phyloP scores from a whole-genome alignment of 2,329 filamentous ascomycete species.

The Pyrenochaeta sp. region DNA sequence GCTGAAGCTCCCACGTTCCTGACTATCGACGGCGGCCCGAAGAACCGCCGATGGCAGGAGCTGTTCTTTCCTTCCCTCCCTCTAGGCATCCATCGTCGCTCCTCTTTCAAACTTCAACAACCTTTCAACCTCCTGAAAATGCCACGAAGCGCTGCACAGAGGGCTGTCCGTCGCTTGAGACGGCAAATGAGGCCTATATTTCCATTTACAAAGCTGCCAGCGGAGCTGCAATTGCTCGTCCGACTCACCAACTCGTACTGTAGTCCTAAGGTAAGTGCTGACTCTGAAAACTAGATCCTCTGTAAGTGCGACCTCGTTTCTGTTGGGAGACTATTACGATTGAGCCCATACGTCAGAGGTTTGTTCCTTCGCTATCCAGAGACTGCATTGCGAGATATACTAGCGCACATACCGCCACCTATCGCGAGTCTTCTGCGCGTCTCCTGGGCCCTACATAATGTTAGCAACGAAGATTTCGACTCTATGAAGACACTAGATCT shows the following conservation, averaged over 20 bases:
- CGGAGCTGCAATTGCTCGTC: conserved; percentile 3
- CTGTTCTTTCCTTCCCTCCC: background rate
- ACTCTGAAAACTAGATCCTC: background rate
- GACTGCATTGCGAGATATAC: conserved; percentile 5
- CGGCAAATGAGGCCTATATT: background rate
- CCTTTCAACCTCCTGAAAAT: background rate
- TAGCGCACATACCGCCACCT: conserved; percentile 5
- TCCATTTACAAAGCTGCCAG: background rate
- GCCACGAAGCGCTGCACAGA: conserved; percentile 1
- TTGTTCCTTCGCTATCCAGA: conserved; percentile 16
- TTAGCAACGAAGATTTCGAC: conserved; percentile 1
- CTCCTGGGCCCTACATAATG: conserved; percentile 5
- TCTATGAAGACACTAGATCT: background rate
- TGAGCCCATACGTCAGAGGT: conserved; percentile 9
- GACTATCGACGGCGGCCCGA: conserved; percentile 1
- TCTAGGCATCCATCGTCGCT: background rate
- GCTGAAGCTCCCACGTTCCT: conserved; percentile 3
- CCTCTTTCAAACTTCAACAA: background rate
- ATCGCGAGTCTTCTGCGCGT: conserved; percentile 1
- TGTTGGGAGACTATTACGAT: conserved; percentile 7
- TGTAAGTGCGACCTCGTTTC: conserved; percentile 16
- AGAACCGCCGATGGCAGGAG: background rate
- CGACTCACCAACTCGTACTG: background rate
- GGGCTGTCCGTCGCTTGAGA: background rate
- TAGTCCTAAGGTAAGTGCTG: background rate